These are phyloP conservation scores for Eucalyptus globulus DNA, from an alignment of 345 rosid genomes.

Conservation along the genomic window DNA sequence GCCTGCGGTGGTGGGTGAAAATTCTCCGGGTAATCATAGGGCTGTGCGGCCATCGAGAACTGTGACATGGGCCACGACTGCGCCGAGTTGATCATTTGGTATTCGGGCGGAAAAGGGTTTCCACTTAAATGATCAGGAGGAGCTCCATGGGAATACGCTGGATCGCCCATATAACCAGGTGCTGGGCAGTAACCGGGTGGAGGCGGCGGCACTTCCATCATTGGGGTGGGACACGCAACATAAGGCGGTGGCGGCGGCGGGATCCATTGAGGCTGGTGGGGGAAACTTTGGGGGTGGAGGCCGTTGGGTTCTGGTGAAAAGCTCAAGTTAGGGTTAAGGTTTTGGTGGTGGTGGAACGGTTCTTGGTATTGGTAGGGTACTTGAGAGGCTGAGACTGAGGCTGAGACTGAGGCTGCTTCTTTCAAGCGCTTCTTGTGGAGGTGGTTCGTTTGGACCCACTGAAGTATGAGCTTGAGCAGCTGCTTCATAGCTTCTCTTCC, in stretches of 20 bases:
- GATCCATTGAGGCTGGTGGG: constrained; percentile 33
- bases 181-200: neutral
- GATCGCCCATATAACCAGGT: constrained; percentile 19
- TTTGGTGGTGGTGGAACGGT: constrained; percentile 37
- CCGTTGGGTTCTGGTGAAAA: constrained; percentile 12
- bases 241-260: constrained; percentile 13
- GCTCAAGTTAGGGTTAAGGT: constrained; percentile 12
- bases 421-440: constrained; percentile 42
- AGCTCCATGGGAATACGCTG: neutral
- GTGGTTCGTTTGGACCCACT: constrained; percentile 94
- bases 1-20: constrained; percentile 4
- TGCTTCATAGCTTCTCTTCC: constrained; percentile 93
- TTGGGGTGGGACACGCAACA: constrained; percentile 9
- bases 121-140: neutral
- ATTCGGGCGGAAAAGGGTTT: neutral
- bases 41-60: constrained; percentile 17
- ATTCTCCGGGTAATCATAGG: constrained; percentile 8
- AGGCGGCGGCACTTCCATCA: neutral
- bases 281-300: constrained; percentile 8
- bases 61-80: constrained; percentile 41
- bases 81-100: constrained; percentile 30
- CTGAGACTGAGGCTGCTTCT: constrained; percentile 2
- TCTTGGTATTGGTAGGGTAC: constrained; percentile 6
- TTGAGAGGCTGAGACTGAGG: neutral
- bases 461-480: constrained; percentile 82